Conservation (phyloP, 768 basidiomycete species). For the Clavulina sp. region DNA sequence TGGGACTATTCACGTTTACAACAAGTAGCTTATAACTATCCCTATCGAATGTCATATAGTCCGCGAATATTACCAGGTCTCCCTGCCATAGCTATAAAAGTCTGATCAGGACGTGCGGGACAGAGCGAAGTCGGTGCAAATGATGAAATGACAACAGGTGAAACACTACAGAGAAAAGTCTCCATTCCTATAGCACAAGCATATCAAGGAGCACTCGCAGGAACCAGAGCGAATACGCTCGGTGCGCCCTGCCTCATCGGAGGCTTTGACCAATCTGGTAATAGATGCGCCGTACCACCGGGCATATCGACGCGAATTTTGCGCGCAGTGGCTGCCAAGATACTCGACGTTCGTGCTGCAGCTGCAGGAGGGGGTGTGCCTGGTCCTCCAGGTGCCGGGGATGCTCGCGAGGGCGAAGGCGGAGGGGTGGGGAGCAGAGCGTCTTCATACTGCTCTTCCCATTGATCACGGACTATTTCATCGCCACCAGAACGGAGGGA, state of each 20-base stretch:
- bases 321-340: slow-evolving; percentile 24
- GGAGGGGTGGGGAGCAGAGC: slow-evolving; percentile 13
- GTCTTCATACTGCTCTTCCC: slow-evolving; percentile 50
- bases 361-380: not conserved
- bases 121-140: no score
- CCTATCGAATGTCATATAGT: no score
- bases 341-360: slow-evolving; percentile 4
- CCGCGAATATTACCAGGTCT: no score
- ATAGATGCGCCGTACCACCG: slow-evolving; percentile 19
- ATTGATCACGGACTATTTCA: slow-evolving; percentile 68
- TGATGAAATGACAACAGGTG: no score
- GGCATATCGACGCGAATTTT: not conserved
- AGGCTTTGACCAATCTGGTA: slow-evolving; percentile 72
- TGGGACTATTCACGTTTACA: no score
- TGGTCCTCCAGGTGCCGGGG: not conserved
- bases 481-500: slow-evolving; percentile 73
- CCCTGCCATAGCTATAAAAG: no score
- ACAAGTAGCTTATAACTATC: no score
- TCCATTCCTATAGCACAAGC: no score
- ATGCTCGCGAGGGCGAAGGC: not conserved
- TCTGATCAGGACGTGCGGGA: no score
- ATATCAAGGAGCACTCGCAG: no score
- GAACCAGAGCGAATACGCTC: not conserved
- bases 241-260: slow-evolving; percentile 50
- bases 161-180: no score